Evolutionary conservation across 1,284 basidiomycete genomes (phyloP).

Genomic region (Sanghuangporus sanghuang): DNA sequence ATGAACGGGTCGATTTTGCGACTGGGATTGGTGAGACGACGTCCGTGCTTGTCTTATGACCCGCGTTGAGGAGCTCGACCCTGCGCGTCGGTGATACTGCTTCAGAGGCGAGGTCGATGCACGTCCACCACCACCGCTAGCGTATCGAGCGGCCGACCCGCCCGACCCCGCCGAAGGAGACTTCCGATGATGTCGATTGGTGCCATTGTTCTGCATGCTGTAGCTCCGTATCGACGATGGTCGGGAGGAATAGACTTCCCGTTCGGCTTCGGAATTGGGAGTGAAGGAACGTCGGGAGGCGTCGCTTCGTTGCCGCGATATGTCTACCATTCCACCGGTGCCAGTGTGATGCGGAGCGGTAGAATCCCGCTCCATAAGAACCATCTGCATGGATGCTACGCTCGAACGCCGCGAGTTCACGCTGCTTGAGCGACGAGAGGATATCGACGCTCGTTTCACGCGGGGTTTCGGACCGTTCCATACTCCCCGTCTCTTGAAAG

Average conservation of each 20-base stretch:
- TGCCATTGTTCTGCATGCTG: conserved; percentile 35
- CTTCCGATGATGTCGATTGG: conserved; percentile 49
- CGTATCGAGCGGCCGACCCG: conserved; percentile 50
- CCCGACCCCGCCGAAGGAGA: conserved; percentile 71
- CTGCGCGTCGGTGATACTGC: conserved; percentile 64
- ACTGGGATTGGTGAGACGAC: conserved; percentile 10
- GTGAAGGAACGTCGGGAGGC: conserved; percentile 63
- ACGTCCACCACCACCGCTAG: conserved; percentile 32
- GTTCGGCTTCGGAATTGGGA: conserved; percentile 60
- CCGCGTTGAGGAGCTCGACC: conserved; percentile 71
- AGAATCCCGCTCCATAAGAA: conserved; percentile 34
- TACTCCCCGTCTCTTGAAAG: conserved; percentile 41
- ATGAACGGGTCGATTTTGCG: conserved; percentile 39
- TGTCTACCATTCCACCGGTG: conserved; percentile 32
- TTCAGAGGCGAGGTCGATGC: conserved; percentile 53
- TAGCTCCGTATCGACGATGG: conserved; percentile 73
- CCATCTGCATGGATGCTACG: conserved; percentile 55
- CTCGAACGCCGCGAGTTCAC: conserved; percentile 76
- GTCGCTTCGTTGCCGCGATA: conserved; percentile 37
- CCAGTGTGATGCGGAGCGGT: conserved; percentile 37
- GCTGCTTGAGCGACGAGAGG: conserved; percentile 75
- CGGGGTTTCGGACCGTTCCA: conserved; percentile 40
- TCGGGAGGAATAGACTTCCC: conserved; percentile 65
- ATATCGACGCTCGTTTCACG: conserved; percentile 56
- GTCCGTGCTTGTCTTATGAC: conserved; percentile 63